Percentiles rank a stretch among this genome's conserved stretches.
phyloP scores from a whole-genome alignment of 1,284 basidiomycete genomes.

The Sanghuangporus baumii region DNA sequence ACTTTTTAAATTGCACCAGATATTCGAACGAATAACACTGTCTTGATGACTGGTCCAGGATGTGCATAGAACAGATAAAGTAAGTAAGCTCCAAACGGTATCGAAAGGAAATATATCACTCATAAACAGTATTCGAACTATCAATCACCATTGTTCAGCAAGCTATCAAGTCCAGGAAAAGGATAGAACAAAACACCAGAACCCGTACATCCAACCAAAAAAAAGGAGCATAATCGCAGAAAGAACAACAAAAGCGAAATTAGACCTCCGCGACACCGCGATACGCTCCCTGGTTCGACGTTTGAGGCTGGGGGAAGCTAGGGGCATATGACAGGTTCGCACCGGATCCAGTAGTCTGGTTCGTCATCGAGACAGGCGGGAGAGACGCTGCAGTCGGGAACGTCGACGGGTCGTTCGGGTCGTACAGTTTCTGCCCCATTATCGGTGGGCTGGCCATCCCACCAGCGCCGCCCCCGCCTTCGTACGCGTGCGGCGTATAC shows the following conservation, averaged over 20 bases:
- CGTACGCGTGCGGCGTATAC: conserved; percentile 2
- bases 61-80: too few relatives aligned
- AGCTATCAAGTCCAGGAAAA: too few relatives aligned
- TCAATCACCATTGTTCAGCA: too few relatives aligned
- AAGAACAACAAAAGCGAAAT: not conserved
- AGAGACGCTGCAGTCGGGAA: conserved; percentile 9
- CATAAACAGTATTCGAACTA: too few relatives aligned
- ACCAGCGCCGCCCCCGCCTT: not conserved
- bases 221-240: too few relatives aligned
- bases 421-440: conserved; percentile 2
- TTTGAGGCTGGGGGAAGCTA: not conserved
- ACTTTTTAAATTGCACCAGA: too few relatives aligned
- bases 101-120: too few relatives aligned
- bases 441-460: not conserved
- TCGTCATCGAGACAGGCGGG: not conserved
- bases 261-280: conserved; percentile 15
- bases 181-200: too few relatives aligned
- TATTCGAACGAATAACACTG: too few relatives aligned
- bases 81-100: too few relatives aligned
- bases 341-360: not conserved
- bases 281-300: conserved; percentile 7
- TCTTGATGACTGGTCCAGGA: too few relatives aligned
- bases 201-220: too few relatives aligned
- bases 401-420: conserved; percentile 18
- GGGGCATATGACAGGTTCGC: not conserved